Base-by-base conservation (phyloP, 1,284 basidiomycete genomes). In the Marasmius fiardii region DNA sequence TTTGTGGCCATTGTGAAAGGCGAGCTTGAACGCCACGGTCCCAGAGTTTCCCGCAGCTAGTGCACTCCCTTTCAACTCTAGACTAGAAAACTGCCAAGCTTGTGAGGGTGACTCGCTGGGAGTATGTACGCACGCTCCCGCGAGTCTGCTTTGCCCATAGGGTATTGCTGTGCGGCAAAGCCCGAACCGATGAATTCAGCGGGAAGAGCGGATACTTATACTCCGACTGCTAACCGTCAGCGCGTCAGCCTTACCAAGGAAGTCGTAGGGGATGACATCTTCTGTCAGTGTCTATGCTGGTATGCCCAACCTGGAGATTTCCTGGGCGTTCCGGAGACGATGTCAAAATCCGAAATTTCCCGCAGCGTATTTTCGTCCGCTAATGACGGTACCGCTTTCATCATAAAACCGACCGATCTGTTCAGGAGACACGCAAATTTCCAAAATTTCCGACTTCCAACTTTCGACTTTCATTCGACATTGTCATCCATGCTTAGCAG, bases 1-100 rank as follows among this genome's bases (percentile, higher is more conserved):
- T 62, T 71, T 47, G 65, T 57, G 20, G 56, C 52, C 16, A 33
- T 31, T 31, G 28, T 33, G 26, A 26, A 20, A 8, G 20, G 23
- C 18, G 24, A 18, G n/a, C 12, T 11, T 3, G 44, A 16, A 11
- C 16, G 44, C 14, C 16, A 24, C 23, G 44, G 44, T 11, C 23
- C 12, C 23, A 26, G 44, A 6, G 28, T 1, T 47, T 26, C 44
- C 16, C n/a, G n/a, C n/a, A n/a, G n/a, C n/a, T n/a, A n/a, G n/a
- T n/a, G n/a, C n/a, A n/a, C n/a, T n/a, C n/a, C n/a, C n/a, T n/a
- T n/a, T n/a, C n/a, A n/a, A n/a, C n/a, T n/a, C n/a, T n/a, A n/a
- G n/a, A n/a, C n/a, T n/a, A n/a, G n/a, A n/a, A n/a, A n/a, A n/a
- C n/a, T n/a, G n/a, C n/a, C n/a, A n/a, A n/a, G n/a, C n/a, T n/a